phyloP scores from a whole-genome alignment of 768 basidiomycete species.

The Epithele typhae region DNA sequence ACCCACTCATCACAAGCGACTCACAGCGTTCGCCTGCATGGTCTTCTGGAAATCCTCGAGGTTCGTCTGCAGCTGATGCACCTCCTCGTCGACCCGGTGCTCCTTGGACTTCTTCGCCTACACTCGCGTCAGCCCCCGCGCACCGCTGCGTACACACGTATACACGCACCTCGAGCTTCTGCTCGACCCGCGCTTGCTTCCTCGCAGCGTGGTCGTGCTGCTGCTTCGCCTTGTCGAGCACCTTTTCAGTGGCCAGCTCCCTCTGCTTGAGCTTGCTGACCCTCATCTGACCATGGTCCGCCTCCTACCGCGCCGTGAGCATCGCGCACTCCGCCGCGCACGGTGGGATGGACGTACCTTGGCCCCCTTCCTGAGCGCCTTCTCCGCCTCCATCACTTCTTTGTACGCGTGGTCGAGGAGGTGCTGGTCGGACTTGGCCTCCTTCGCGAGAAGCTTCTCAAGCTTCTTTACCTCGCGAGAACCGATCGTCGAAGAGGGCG shows the following conservation, averaged over 20 bases:
- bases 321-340: no score
- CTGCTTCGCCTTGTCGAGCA: conserved; percentile 7
- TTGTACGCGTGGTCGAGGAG: conserved; percentile 9
- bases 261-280: conserved; percentile 4
- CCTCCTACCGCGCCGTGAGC: background rate
- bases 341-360: conserved; percentile 13
- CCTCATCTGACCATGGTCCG: conserved; percentile 8
- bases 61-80: conserved; percentile 2
- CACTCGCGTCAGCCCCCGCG: background rate
- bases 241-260: conserved; percentile 8
- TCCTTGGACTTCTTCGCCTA: conserved; percentile 9
- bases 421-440: conserved; percentile 10
- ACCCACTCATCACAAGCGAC: no score
- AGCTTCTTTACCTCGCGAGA: conserved; percentile 10
- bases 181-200: conserved; percentile 1
- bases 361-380: conserved; percentile 11
- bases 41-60: conserved; percentile 5
- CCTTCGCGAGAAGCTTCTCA: conserved; percentile 11
- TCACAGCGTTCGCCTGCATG: conserved; percentile 10
- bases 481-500: background rate
- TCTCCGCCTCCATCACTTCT: conserved; percentile 14
- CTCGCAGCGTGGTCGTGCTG: conserved; percentile 7
- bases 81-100: background rate
- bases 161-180: background rate
- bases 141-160: background rate